Conservation (phyloP, 2,329 filamentous ascomycete genomes). For the Aureobasidium sp. region DNA sequence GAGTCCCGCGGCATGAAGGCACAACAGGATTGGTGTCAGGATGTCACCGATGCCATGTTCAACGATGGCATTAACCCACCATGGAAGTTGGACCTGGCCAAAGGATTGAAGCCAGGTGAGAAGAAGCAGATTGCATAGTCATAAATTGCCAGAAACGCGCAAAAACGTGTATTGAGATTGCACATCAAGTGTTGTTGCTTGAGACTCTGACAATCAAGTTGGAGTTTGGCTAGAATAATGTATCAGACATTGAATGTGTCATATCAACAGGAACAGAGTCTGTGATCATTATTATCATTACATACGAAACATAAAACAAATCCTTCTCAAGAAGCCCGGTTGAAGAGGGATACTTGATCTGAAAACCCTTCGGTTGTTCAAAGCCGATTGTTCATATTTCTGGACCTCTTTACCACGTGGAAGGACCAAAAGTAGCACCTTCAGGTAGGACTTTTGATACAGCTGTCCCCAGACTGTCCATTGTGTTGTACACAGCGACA, state of each 20-base stretch:
- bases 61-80: conserved; percentile 5
- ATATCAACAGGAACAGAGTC: neutral
- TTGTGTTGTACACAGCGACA: conserved; percentile 44
- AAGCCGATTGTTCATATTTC: neutral
- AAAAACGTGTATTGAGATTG: too few relatives aligned
- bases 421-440: conserved; percentile 7
- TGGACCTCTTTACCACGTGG: neutral
- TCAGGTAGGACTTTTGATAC: conserved; percentile 13
- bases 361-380: too few relatives aligned
- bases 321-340: neutral
- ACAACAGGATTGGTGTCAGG: conserved; percentile 3
- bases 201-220: too few relatives aligned
- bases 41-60: neutral
- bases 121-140: conserved; percentile 1
- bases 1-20: neutral
- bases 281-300: neutral
- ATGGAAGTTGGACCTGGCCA: neutral
- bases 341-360: neutral
- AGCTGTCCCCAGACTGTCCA: conserved; percentile 19
- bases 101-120: neutral
- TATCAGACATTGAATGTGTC: neutral
- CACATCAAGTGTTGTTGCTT: neutral
- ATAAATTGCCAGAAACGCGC: neutral
- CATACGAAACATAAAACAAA: neutral
- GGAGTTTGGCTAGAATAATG: neutral